phyloP scores from a whole-genome alignment of 1,139 yeast genomes.

The Kodamaea ohmeri region DNA sequence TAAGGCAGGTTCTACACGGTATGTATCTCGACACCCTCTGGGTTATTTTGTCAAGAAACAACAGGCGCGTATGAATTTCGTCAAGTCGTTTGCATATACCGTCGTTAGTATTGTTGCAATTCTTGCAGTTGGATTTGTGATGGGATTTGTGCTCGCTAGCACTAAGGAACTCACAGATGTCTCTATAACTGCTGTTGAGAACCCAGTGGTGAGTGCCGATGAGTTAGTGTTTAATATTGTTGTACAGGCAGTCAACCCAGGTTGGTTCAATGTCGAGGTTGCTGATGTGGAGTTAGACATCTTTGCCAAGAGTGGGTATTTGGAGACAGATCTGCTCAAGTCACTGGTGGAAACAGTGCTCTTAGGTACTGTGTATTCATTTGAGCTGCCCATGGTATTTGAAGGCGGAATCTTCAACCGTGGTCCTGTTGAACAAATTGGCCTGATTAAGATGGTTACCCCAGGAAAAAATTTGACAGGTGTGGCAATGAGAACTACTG shows the following conservation, averaged over 20 bases:
- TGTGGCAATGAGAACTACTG: conserved; percentile 12
- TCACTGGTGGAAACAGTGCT: conserved; percentile 60
- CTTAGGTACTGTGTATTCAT: conserved; percentile 61
- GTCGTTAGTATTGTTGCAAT: conserved; percentile 51
- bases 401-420: conserved; percentile 76
- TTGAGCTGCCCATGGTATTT: conserved; percentile 75
- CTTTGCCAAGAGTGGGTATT: conserved; percentile 75
- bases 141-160: conserved; percentile 84
- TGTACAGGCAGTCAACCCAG: conserved; percentile 84
- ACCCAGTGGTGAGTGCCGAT: conserved; percentile 77
- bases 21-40: conserved; percentile 16
- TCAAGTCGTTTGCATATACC: conserved; percentile 56
- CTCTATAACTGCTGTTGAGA: conserved; percentile 56
- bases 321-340: conserved; percentile 18
- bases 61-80: conserved; percentile 31
- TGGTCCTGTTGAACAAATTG: conserved; percentile 53
- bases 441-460: conserved; percentile 66
- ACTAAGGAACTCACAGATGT: conserved; percentile 78
- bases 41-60: conserved; percentile 21
- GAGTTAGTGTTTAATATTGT: conserved; percentile 79
- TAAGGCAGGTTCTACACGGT: conserved; percentile 11
- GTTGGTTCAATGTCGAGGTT: conserved; percentile 67
- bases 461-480: conserved; percentile 70
- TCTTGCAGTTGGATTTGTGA: conserved; percentile 68
- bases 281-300: conserved; percentile 74